Base-by-base conservation (phyloP, 2,329 filamentous ascomycete genomes). In the Mariannaea sp. region DNA sequence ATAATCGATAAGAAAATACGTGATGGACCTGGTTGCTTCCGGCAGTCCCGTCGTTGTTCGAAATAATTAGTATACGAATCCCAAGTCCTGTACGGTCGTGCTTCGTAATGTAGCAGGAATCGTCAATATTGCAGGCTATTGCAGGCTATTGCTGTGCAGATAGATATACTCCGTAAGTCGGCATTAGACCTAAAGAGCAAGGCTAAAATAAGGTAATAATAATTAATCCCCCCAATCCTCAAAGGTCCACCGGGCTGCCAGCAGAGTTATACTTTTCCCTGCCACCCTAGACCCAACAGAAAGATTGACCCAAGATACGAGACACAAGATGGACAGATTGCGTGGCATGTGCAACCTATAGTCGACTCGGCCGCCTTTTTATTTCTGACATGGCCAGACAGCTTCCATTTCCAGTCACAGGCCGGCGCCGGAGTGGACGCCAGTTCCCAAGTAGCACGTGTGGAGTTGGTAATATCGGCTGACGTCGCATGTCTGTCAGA, bases 401-500 rank as follows among this genome's bases (percentile, higher is more conserved):
- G 33, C 41, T 52, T 17, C 13, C 42, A 46, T 55, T 52, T 36
- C 49, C 38, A 51, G 48, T 53, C 53, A 56, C 53, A 24, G 44
- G 43, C 54, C 39, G 44, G 44, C 35, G 51, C 51, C 36, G 22
- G 20, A 24, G 30, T 16, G 40, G 36, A 41, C 56, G 53, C 53
- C 49, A 55, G 46, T 52, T 46, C 47, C 10, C 55, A n/a, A 35
- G 40, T 20, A 49, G 51, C 44, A 54, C 46, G 49, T 47, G 49
- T 48, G 39, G 43, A 49, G 41, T 3, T 26, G 45, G 17, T 14
- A 44, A 61, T 62, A 60, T 61, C 59, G 59, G 53, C 63, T 64
- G 61, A 64, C 58, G 62, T 64, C 57, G 61, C 39, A 58, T 49
- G 61, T 58, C 54, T 53, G 46, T 58, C 48, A 41, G 41, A 55